Conservation (phyloP, 2,329 filamentous ascomycete genomes). For the Paramyrothecium sp. region DNA sequence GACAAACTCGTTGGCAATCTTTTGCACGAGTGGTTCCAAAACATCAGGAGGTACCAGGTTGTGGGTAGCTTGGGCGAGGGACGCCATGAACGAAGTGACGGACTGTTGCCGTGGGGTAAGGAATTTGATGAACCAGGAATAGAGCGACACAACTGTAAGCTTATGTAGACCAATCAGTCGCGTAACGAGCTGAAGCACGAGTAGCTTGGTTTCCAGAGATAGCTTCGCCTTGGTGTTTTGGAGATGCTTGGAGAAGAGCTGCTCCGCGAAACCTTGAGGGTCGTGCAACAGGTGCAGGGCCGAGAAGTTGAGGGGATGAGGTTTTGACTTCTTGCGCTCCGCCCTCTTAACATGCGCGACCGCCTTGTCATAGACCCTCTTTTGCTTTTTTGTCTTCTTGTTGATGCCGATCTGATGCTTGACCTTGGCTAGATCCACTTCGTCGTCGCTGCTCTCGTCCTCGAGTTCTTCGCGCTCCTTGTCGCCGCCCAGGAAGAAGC, state of each 20-base stretch:
- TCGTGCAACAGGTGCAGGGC: slow-evolving; percentile 92
- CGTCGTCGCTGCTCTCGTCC: slow-evolving; percentile 83
- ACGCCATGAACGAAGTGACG: slow-evolving; percentile 91
- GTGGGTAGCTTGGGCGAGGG: slow-evolving; percentile 87
- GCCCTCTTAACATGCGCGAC: slow-evolving; percentile 77
- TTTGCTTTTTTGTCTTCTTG: slow-evolving; percentile 92
- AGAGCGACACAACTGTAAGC: slow-evolving; percentile 83
- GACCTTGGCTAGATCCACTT: slow-evolving; percentile 74
- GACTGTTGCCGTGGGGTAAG: slow-evolving; percentile 84
- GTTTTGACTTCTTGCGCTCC: slow-evolving; percentile 84
- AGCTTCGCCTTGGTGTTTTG: slow-evolving; percentile 84
- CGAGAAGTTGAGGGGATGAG: slow-evolving; percentile 91
- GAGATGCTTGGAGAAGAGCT: slow-evolving; percentile 85
- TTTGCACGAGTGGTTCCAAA: slow-evolving; percentile 84
- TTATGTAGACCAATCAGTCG: slow-evolving; percentile 91
- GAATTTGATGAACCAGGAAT: slow-evolving; percentile 95
- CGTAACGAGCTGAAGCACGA: slow-evolving; percentile 88
- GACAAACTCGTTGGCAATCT: slow-evolving; percentile 98
- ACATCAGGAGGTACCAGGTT: slow-evolving; percentile 89
- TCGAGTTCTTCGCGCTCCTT: slow-evolving; percentile 92
- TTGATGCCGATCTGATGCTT: slow-evolving; percentile 88
- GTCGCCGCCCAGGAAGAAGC: slow-evolving; percentile 95
- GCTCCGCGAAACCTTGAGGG: slow-evolving; percentile 89
- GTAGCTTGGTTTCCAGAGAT: slow-evolving; percentile 81
- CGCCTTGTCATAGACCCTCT: slow-evolving; percentile 75